Conservation (phyloP, 1,284 basidiomycete species). For the Chalciporus sp. region DNA sequence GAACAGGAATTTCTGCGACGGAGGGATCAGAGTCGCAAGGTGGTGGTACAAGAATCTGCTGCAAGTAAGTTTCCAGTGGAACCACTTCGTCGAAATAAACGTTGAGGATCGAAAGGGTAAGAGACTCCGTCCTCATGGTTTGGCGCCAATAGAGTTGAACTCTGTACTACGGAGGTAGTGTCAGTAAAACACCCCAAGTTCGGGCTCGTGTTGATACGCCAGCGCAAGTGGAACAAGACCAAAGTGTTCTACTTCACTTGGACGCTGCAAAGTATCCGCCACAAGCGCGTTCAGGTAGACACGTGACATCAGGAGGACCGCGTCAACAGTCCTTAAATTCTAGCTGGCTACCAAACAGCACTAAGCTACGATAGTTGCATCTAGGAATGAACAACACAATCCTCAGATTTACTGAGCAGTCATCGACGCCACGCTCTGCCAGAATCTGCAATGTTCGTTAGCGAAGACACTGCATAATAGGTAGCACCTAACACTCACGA, state of each 20-base stretch:
- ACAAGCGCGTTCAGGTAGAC: background rate
- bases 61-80: conserved; percentile 46
- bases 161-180: background rate
- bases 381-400: background rate
- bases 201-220: background rate
- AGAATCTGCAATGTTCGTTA: background rate
- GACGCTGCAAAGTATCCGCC: no score
- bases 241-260: no score
- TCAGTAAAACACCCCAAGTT: no score
- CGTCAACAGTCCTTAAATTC: background rate
- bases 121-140: conserved; percentile 1
- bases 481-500: conserved; percentile 7
- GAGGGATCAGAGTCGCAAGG: background rate
- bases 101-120: conserved; percentile 27
- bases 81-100: conserved; percentile 44
- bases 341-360: background rate
- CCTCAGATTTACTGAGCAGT: background rate
- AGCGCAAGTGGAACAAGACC: background rate
- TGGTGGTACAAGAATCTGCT: conserved; percentile 32
- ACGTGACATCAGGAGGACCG: no score
- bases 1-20: background rate
- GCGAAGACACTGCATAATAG: background rate
- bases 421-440: background rate
- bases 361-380: no score
- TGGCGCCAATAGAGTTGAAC: conserved; percentile 7